These are phyloP conservation scores for Xylariaceae sp. DNA, from an alignment of 2,329 filamentous ascomycete genomes.

Conservation along the genomic window DNA sequence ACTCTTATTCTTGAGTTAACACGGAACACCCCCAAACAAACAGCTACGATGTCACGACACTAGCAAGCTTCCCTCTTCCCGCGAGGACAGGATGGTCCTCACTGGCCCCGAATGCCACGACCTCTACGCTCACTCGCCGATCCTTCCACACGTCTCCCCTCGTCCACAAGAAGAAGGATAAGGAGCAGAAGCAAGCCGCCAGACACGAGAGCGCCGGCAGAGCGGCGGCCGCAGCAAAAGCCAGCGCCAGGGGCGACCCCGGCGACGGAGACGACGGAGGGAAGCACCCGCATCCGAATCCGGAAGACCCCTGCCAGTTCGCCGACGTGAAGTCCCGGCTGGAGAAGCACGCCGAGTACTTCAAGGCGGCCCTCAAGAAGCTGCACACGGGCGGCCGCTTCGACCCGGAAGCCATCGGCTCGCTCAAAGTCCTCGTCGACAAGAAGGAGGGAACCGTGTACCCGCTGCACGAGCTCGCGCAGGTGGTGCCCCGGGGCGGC, in stretches of 20 bases:
- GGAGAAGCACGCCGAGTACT: conserved; percentile 37
- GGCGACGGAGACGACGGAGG: conserved; percentile 12
- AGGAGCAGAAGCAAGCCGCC: conserved; percentile 9
- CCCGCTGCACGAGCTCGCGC: conserved; percentile 50
- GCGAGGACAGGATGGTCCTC: conserved; percentile 1
- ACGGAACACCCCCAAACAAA: conserved; percentile 6
- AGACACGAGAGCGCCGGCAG: not conserved
- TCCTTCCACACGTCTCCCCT: conserved; percentile 8
- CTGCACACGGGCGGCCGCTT: conserved; percentile 45
- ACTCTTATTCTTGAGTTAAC: conserved; percentile 15
- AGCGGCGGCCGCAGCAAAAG: not conserved
- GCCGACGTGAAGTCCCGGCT: conserved; percentile 43
- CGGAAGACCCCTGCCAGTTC: conserved; percentile 44
- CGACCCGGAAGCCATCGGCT: conserved; percentile 45
- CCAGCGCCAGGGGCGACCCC: too few relatives aligned
- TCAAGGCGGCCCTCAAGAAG: conserved; percentile 36
- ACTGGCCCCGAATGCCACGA: conserved; percentile 3
- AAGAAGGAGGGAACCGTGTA: conserved; percentile 31
- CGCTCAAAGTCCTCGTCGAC: conserved; percentile 37
- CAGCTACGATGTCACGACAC: conserved; percentile 16
- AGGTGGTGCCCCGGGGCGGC: conserved; percentile 45
- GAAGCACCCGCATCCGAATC: conserved; percentile 31
- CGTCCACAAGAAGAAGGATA: conserved; percentile 11
- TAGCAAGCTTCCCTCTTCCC: conserved; percentile 10
- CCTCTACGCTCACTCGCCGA: not conserved